A percentile compares a stretch with the other conserved stretches of the same genome.
phyloP scores from a whole-genome alignment of 441 rosid genomes.

The Breynia disticha region DNA sequence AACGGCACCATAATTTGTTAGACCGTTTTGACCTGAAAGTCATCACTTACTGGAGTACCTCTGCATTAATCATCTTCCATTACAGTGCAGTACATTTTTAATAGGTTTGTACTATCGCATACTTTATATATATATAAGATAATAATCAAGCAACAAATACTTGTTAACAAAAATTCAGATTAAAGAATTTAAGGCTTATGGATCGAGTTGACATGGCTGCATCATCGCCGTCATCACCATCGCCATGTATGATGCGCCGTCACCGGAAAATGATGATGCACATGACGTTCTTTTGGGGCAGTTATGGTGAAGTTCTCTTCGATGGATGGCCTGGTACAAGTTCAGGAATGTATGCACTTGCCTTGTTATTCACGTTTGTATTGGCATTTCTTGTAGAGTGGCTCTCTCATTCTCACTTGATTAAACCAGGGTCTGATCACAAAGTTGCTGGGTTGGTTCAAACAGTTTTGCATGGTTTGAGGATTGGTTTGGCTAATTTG shows the following conservation, averaged over 20 bases:
- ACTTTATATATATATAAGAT: too few species aligned
- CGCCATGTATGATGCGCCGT: neutral
- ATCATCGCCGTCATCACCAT: too few species aligned
- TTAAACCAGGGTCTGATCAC: neutral
- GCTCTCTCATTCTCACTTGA: conserved; percentile 4
- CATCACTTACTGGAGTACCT: too few species aligned
- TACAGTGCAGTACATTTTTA: too few species aligned
- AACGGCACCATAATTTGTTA: too few species aligned
- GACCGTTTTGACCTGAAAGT: too few species aligned
- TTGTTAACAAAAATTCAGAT: too few species aligned
- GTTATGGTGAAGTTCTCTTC: conserved; percentile 2
- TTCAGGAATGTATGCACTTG: conserved; percentile 1
- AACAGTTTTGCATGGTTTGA: neutral
- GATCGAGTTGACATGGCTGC: too few species aligned
- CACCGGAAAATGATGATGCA: conserved; percentile 4
- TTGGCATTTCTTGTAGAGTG: conserved; percentile 2
- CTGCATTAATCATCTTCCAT: too few species aligned
- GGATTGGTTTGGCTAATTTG: conserved; percentile 4
- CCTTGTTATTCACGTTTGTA: neutral
- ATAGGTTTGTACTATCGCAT: too few species aligned
- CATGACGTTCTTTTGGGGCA: conserved; percentile 10
- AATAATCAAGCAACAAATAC: too few species aligned
- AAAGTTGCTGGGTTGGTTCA: neutral
- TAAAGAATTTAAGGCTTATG: too few species aligned
- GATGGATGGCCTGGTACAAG: conserved; percentile 4